Evolutionary conservation across 1,139 yeast genomes (phyloP).

Genomic region (Debaryomyces nepalensis): DNA sequence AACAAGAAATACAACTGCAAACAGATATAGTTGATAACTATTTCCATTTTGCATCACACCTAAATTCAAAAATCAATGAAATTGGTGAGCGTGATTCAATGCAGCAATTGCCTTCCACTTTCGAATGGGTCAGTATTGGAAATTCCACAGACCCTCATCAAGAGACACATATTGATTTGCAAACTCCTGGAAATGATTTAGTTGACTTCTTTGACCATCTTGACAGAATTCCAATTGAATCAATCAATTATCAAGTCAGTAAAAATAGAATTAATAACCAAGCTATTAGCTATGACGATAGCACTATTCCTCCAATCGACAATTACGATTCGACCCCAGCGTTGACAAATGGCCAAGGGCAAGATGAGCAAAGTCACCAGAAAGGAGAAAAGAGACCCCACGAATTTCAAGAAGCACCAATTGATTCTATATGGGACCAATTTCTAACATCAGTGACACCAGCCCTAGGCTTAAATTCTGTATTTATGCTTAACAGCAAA

Average conservation of each 20-base stretch:
- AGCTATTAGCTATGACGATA: background rate
- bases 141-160: background rate
- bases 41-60: background rate
- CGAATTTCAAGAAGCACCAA: constrained; percentile 67
- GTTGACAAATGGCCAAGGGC: background rate
- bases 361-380: too few relatives aligned
- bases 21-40: background rate
- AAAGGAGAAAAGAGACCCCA: constrained; percentile 59
- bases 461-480: constrained; percentile 10
- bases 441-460: constrained; percentile 48
- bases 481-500: constrained; percentile 1
- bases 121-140: constrained; percentile 34
- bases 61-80: background rate
- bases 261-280: constrained; percentile 16
- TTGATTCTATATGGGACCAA: constrained; percentile 79
- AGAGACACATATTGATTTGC: background rate
- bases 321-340: background rate
- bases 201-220: constrained; percentile 51
- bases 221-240: constrained; percentile 35
- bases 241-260: constrained; percentile 21
- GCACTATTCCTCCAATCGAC: background rate
- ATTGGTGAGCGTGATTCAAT: background rate
- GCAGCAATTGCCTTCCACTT: constrained; percentile 22
- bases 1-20: background rate
- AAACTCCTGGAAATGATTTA: constrained; percentile 28